Conservation (phyloP, 2,329 filamentous ascomycete genomes). For the Chaetomium sp. region DNA sequence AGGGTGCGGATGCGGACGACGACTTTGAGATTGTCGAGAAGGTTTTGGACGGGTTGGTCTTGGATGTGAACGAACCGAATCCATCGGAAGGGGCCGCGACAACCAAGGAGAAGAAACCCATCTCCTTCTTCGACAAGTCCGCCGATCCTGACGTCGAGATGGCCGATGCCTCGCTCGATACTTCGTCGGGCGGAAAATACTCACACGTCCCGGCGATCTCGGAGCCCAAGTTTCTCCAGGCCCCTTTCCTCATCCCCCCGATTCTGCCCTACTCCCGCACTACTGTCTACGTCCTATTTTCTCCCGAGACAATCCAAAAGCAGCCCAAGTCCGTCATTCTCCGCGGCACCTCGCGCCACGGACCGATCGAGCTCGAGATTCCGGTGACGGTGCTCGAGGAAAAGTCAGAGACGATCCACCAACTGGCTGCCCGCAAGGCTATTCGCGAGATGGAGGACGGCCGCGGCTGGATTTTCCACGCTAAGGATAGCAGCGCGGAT, state of each 20-base stretch:
- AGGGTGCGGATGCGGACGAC: conserved; percentile 30
- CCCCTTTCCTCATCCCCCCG: conserved; percentile 55
- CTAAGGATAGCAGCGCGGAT: conserved; percentile 32
- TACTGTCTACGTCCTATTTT: conserved; percentile 59
- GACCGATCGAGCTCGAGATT: conserved; percentile 57
- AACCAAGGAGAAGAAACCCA: conserved; percentile 32
- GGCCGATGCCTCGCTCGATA: conserved; percentile 22
- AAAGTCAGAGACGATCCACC: conserved; percentile 54
- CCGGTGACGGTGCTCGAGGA: conserved; percentile 46
- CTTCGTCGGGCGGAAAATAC: conserved; percentile 31
- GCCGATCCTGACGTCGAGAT: conserved; percentile 36
- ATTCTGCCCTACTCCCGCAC: conserved; percentile 63
- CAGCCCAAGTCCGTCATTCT: conserved; percentile 52
- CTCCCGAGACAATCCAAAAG: conserved; percentile 38
- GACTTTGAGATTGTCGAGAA: conserved; percentile 60
- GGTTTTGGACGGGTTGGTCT: conserved; percentile 41
- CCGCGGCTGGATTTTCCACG: conserved; percentile 57
- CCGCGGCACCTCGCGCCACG: conserved; percentile 48
- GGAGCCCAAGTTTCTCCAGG: conserved; percentile 54
- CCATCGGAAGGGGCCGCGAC: not conserved
- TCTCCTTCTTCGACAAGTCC: conserved; percentile 54
- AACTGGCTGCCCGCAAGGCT: conserved; percentile 63
- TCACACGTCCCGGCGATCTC: conserved; percentile 47
- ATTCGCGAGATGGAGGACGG: conserved; percentile 64
- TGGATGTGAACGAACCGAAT: conserved; percentile 27